Percentiles rank a stretch among this genome's conserved stretches.
These are phyloP conservation scores for Eleusine indica DNA, from an alignment of 176 grass and related monocot species.

Conservation along the genomic window DNA sequence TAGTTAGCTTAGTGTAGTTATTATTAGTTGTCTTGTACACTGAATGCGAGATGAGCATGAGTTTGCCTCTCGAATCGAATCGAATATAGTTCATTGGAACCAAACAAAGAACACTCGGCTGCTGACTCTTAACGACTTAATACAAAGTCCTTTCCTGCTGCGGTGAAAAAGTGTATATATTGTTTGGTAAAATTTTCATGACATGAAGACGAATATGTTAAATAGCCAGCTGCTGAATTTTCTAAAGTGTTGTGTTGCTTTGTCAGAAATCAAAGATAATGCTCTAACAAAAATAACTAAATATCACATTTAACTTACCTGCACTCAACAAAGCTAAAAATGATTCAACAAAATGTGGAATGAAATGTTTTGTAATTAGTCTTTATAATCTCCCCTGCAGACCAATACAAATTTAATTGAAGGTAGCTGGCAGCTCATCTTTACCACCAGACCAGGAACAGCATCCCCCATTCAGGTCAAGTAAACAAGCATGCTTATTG, in stretches of 20 bases:
- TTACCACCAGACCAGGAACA: constrained; percentile 95
- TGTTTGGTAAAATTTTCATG: neutral
- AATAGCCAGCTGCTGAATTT: neutral
- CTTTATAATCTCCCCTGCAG: constrained; percentile 49
- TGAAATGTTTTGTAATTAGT: constrained; percentile 17
- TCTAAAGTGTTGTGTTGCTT: neutral
- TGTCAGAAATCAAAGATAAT: constrained; percentile 1
- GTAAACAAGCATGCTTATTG: constrained; percentile 24
- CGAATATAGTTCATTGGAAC: neutral
- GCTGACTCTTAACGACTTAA: neutral
- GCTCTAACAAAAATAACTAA: neutral
- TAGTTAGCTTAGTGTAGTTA: neutral
- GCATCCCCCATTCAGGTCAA: constrained; percentile 94
- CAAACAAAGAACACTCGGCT: neutral
- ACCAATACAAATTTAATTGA: constrained; percentile 83
- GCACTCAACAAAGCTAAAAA: neutral
- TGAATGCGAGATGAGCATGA: neutral
- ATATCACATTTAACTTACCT: neutral
- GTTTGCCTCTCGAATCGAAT: neutral
- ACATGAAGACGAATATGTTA: neutral
- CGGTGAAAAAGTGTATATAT: neutral
- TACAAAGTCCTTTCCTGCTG: neutral
- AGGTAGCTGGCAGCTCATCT: constrained; percentile 91
- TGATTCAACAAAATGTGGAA: neutral
- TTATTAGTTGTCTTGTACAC: neutral